Conservation (phyloP, 192 early-diverging fungal species). For the Backusella tarrabulga region DNA sequence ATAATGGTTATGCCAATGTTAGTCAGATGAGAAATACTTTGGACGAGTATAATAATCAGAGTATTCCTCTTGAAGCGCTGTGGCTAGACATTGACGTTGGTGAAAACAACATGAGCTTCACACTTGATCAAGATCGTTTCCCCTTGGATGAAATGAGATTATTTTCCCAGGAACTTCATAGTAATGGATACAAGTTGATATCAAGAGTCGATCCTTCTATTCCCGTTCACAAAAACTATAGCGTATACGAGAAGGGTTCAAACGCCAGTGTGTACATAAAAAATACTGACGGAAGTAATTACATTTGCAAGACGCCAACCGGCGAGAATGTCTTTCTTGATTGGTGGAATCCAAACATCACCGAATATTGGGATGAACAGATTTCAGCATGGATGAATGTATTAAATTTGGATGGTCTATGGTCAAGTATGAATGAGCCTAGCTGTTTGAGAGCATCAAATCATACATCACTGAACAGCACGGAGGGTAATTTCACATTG, state of each 20-base stretch:
- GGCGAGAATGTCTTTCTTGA: slow-evolving; percentile 64
- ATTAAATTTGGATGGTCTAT: slow-evolving; percentile 37
- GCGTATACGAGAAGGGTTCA: slow-evolving; percentile 48
- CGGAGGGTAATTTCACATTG: slow-evolving; percentile 36
- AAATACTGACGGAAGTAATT: slow-evolving; percentile 11
- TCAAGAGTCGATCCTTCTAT: slow-evolving; percentile 67
- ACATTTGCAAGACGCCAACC: slow-evolving; percentile 27
- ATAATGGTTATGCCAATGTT: slow-evolving; percentile 53
- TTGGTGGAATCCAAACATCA: slow-evolving; percentile 55
- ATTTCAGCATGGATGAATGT: slow-evolving; percentile 24
- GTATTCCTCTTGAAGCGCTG: slow-evolving; percentile 42
- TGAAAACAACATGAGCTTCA: slow-evolving; percentile 58
- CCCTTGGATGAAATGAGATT: slow-evolving; percentile 45
- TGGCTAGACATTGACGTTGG: slow-evolving; percentile 76
- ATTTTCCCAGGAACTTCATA: slow-evolving; percentile 44
- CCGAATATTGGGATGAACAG: slow-evolving; percentile 46
- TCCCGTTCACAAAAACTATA: slow-evolving; percentile 41
- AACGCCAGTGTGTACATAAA: slow-evolving; percentile 55
- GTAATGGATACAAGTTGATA: slow-evolving; percentile 51
- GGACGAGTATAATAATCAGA: slow-evolving; percentile 44
- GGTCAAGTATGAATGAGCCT: slow-evolving; percentile 75
- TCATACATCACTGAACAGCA: slow-evolving; percentile 29
- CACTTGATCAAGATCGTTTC: slow-evolving; percentile 53
- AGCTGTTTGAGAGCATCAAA: slow-evolving; percentile 46
- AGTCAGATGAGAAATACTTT: slow-evolving; percentile 51